These are phyloP conservation scores for Podaxis sp. DNA, from an alignment of 768 basidiomycete genomes.

Conservation along the genomic window DNA sequence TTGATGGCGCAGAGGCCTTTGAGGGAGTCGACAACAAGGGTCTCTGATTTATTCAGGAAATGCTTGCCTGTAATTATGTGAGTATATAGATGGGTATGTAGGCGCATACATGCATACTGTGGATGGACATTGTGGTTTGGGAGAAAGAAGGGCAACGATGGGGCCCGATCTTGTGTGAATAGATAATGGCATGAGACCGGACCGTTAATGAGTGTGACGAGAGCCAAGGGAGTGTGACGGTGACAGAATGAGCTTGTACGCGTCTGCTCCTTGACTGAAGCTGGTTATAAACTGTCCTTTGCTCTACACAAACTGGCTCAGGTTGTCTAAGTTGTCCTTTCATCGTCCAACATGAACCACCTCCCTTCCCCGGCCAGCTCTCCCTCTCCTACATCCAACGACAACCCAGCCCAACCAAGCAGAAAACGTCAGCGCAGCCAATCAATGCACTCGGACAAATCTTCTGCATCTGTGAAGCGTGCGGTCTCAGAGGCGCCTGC, in stretches of 20 bases:
- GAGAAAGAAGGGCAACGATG: conserved; percentile 6
- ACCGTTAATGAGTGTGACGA: conserved; percentile 5
- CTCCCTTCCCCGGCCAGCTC: conserved; percentile 47
- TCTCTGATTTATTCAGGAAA: conserved; percentile 68
- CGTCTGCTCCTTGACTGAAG: conserved; percentile 13
- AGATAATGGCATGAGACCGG: background rate
- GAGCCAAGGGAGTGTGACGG: conserved; percentile 10
- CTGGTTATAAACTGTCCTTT: conserved; percentile 12
- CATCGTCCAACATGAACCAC: conserved; percentile 39
- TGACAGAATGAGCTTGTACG: conserved; percentile 13
- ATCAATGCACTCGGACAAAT: conserved; percentile 73
- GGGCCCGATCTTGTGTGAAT: background rate
- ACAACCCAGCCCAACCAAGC: conserved; percentile 38
- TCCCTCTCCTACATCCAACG: conserved; percentile 41
- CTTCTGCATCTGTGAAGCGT: conserved; percentile 77
- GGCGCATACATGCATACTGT: conserved; percentile 27
- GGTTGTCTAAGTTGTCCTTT: background rate
- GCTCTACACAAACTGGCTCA: conserved; percentile 1
- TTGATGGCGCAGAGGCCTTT: conserved; percentile 71
- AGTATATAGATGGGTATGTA: background rate
- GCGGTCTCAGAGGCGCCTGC: conserved; percentile 68
- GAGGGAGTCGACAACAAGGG: conserved; percentile 79
- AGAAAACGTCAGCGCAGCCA: conserved; percentile 75
- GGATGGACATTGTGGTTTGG: conserved; percentile 35
- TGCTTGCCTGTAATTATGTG: conserved; percentile 55